Base-by-base conservation (phyloP, 257 asterid genomes). In the Anisodus tanguticus region DNA sequence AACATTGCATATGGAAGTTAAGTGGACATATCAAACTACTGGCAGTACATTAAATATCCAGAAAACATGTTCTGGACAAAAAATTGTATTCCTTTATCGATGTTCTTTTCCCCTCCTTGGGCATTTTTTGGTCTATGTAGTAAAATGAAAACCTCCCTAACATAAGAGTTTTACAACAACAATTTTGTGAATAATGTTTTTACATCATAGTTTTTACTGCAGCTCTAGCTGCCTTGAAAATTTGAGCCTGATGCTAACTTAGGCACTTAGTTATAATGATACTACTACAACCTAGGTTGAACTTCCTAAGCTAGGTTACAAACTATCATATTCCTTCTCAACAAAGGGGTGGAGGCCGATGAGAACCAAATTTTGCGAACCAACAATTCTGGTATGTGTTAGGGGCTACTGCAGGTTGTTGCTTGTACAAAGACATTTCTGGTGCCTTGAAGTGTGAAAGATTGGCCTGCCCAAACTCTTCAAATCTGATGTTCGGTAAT, bases 371-470 rank as follows among this genome's bases (percentile, higher is more conserved):
- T 70, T 54, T 58, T 6, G 71, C 6, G 3, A 43, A 79, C 82
- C 70, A 72, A 72, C 85, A 26, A 72, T 69, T 69, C 60, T 26
- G 83, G 53, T 67, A 53, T 19, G 88, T 55, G 31, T 84, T 54
- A 39, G 84, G 79, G 58, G 79, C 35, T 19, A 81, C 76, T 19
- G 84, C 60, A 60, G 84, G 79, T 83, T 82, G 86, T 81, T 83
- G 87, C 88, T 83, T 85, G 43, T 67, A 19, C 3, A 17, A 41
- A 37, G 87, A 47, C 63, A 64, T 79, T 82, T 84, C 88, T 37
- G 71, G 51, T 39, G 53, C 86, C 64, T 59, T 79, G 12, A 82
- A 51, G 53, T 80, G 88, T 12, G 88, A 80, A 31, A 31, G 35
- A 31, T 31, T 31, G 6, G 41, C 82, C 47, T 76, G 86, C 84